phyloP scores from a whole-genome alignment of 805 yeast species.

The Ogataea parapolymorpha region DNA sequence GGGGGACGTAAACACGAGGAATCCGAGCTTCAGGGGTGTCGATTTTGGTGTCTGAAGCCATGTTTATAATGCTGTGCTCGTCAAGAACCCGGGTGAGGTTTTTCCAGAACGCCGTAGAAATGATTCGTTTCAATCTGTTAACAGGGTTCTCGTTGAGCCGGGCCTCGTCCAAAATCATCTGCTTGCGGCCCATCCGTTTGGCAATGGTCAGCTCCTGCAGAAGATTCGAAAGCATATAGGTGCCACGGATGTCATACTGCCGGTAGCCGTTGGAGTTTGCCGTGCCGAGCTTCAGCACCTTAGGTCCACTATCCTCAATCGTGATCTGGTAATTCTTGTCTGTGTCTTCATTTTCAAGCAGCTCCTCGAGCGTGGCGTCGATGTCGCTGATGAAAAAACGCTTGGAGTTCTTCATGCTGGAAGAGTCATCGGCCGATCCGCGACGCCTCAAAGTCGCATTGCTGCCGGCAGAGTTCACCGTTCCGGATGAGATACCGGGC shows the following conservation, averaged over 20 bases:
- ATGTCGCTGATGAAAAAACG: slow-evolving; percentile 73
- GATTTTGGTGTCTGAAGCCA: slow-evolving; percentile 79
- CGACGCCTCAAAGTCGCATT: slow-evolving; percentile 36
- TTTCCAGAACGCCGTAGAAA: slow-evolving; percentile 77
- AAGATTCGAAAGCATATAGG: slow-evolving; percentile 82
- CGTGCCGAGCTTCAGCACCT: slow-evolving; percentile 75
- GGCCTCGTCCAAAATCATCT: slow-evolving; percentile 77
- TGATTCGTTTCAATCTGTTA: slow-evolving; percentile 66
- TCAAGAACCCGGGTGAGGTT: slow-evolving; percentile 70
- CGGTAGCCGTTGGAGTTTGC: slow-evolving; percentile 80
- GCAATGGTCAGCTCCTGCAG: slow-evolving; percentile 89
- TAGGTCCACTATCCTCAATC: slow-evolving; percentile 81
- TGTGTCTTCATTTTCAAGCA: slow-evolving; percentile 77
- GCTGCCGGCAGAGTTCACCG: not conserved
- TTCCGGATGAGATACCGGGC: not conserved
- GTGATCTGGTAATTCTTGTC: slow-evolving; percentile 83
- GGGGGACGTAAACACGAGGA: slow-evolving; percentile 79
- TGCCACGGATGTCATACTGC: slow-evolving; percentile 73
- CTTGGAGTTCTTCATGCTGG: slow-evolving; percentile 33
- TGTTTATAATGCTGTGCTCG: slow-evolving; percentile 54
- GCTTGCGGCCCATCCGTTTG: slow-evolving; percentile 70
- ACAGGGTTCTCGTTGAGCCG: slow-evolving; percentile 88
- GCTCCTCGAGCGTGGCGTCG: slow-evolving; percentile 63
- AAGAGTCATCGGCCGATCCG: slow-evolving; percentile 52
- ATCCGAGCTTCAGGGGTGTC: slow-evolving; percentile 55